phyloP scores from a whole-genome alignment of 2,329 filamentous ascomycete genomes.

The Acephala macrosclerotiorum region DNA sequence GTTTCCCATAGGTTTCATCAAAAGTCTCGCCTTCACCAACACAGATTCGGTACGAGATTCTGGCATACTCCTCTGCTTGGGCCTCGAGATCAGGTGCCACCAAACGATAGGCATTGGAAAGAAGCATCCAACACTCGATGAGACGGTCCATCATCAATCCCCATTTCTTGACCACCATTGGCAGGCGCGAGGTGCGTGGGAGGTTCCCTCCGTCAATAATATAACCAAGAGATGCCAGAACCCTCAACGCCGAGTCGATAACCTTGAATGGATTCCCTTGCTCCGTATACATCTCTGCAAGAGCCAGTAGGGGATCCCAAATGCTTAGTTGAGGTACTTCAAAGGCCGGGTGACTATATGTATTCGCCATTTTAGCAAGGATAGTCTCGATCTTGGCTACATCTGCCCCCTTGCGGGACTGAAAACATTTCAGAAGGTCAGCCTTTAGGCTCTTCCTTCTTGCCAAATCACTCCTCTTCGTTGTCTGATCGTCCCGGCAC shows the following conservation, averaged over 20 bases:
- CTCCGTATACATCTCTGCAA: conserved; percentile 30
- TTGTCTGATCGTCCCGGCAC: conserved; percentile 41
- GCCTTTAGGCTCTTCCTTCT: not conserved
- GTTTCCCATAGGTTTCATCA: conserved; percentile 26
- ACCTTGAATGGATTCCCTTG: conserved; percentile 10
- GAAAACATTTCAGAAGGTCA: not conserved
- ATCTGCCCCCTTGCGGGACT: not conserved
- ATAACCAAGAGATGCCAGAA: conserved; percentile 18
- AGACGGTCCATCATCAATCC: conserved; percentile 34
- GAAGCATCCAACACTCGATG: conserved; percentile 42
- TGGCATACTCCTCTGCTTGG: conserved; percentile 44
- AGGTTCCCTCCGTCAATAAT: conserved; percentile 20
- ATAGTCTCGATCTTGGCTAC: not conserved
- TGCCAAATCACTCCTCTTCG: conserved; percentile 1
- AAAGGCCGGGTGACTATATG: conserved; percentile 36
- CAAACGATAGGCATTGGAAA: conserved; percentile 37
- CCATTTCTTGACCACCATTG: conserved; percentile 35
- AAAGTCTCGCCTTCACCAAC: conserved; percentile 47
- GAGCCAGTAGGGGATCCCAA: conserved; percentile 28
- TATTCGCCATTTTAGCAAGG: conserved; percentile 12
- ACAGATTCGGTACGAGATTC: conserved; percentile 42
- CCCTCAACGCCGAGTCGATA: conserved; percentile 11
- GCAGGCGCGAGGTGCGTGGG: no score
- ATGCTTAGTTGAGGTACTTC: conserved; percentile 40
- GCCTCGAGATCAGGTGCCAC: conserved; percentile 32